Conservation (phyloP, 2,329 filamentous ascomycete species). For the Sporothrix protearum region DNA sequence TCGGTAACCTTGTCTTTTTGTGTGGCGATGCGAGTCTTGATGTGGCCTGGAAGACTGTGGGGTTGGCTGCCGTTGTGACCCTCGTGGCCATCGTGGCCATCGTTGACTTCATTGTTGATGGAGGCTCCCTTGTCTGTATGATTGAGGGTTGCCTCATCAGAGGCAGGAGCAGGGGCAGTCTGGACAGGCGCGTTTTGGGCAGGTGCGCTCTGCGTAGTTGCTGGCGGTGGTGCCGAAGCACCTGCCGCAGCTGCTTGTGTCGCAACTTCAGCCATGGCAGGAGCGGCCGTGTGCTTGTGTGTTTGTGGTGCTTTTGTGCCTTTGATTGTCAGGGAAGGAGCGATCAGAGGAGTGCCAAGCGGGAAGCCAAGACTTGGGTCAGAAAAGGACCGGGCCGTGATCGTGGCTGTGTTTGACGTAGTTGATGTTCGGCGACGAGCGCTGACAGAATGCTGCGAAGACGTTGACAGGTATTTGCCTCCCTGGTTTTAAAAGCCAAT, state of each 20-base stretch:
- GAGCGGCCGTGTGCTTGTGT: neutral
- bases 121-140: neutral
- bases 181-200: too few relatives aligned
- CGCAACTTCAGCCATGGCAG: neutral
- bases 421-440: neutral
- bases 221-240: neutral
- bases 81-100: neutral
- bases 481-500: neutral
- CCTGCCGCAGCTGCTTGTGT: neutral
- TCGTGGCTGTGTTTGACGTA: neutral
- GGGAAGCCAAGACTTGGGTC: conserved; percentile 7
- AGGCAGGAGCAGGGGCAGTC: neutral
- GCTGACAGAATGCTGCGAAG: neutral
- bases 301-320: too few relatives aligned
- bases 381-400: conserved; percentile 8
- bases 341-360: neutral
- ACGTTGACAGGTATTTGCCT: neutral
- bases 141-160: neutral
- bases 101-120: neutral
- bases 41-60: neutral
- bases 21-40: conserved; percentile 8
- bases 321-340: neutral
- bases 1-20: conserved; percentile 3
- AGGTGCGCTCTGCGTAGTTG: neutral
- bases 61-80: neutral